A percentile compares a stretch with the other conserved stretches of the same genome.
These are phyloP conservation scores for Sesbania bispinosa DNA, from an alignment of 306 rosid genomes.

Conservation along the genomic window DNA sequence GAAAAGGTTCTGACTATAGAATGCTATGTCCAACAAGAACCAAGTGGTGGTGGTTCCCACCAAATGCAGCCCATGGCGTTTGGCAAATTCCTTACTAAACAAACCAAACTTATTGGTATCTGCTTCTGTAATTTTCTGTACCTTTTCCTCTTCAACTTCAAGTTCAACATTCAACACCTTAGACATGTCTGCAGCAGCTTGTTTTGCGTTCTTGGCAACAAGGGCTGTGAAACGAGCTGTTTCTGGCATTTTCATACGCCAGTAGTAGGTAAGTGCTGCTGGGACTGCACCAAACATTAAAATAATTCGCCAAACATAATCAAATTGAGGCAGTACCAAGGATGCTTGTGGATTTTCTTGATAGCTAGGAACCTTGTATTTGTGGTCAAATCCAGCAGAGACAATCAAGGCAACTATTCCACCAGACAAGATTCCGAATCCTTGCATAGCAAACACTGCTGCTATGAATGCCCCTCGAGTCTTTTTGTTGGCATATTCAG, in stretches of 20 bases:
- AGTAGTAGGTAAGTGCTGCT: conserved; percentile 27
- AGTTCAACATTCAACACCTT: conserved; percentile 22
- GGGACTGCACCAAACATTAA: conserved; percentile 34
- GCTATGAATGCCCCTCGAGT: no score
- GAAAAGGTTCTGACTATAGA: no score
- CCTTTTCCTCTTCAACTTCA: conserved; percentile 9
- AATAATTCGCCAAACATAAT: conserved; percentile 33
- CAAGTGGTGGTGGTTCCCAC: no score
- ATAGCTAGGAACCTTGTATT: no score
- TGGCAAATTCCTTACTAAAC: conserved; percentile 11
- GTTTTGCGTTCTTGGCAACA: conserved; percentile 27
- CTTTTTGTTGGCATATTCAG: no score
- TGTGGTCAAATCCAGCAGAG: no score
- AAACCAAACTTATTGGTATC: conserved; percentile 11
- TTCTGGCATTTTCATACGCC: conserved; percentile 40
- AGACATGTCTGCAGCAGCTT: conserved; percentile 32
- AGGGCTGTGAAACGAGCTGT: conserved; percentile 36
- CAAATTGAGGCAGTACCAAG: conserved; percentile 29
- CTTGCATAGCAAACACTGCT: no score
- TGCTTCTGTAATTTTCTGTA: background rate
- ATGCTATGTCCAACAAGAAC: no score
- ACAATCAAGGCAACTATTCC: no score
- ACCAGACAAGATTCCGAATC: no score
- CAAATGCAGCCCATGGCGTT: no score
- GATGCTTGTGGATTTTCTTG: background rate